Evolutionary conservation across 73 alveolate genomes (phyloP).

Genomic region (Paramecium tetraurelia): DNA sequence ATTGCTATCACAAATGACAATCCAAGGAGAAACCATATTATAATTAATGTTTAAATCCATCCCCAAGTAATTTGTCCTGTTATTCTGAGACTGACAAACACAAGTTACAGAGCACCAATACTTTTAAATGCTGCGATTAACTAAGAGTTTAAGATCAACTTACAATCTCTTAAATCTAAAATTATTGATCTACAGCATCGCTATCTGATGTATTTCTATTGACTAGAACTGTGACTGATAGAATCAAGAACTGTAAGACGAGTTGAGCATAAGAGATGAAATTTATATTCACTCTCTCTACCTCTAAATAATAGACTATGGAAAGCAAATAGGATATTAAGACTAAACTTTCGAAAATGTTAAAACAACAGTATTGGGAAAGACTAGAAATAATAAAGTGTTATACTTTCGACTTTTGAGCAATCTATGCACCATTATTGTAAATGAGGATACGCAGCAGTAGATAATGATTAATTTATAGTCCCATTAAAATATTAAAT

Average conservation of each 20-base stretch:
- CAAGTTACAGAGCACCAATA: not conserved
- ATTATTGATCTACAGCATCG: not conserved
- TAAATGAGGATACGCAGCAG: not conserved
- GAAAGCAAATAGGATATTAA: not conserved
- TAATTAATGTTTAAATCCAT: conserved; percentile 41
- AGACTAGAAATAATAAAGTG: not conserved
- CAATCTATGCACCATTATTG: conserved; percentile 8
- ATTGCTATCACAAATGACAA: not conserved
- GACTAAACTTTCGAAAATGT: not conserved
- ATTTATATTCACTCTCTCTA: not conserved
- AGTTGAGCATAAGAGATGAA: not conserved
- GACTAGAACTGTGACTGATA: conserved; percentile 8
- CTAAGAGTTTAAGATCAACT: not conserved
- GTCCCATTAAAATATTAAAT: not conserved
- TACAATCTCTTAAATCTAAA: conserved; percentile 35
- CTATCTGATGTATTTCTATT: not conserved
- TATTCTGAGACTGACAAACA: not conserved
- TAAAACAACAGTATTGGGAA: conserved; percentile 6
- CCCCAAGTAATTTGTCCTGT: conserved; percentile 9
- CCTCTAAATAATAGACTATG: not conserved
- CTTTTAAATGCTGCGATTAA: conserved; percentile 3
- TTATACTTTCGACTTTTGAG: not conserved
- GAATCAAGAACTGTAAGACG: not conserved
- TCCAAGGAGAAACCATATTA: not conserved
- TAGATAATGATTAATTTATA: conserved; percentile 14